phyloP scores from a whole-genome alignment of 2,329 filamentous ascomycete genomes.

The Ophiostoma piceae region DNA sequence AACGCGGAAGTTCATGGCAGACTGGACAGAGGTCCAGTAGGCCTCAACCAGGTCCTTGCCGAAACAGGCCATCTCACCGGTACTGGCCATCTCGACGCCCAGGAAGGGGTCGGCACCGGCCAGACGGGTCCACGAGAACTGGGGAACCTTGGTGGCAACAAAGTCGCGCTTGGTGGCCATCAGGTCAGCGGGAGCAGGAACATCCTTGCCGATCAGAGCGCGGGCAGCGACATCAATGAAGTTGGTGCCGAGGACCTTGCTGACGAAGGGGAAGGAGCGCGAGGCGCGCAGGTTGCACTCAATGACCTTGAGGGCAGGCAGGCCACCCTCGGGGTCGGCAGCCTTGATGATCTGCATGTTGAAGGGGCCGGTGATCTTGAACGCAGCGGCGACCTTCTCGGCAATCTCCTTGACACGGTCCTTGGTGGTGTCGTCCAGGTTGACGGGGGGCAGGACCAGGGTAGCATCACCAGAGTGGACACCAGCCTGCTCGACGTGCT shows the following conservation, averaged over 20 bases:
- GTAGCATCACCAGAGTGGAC: conserved; percentile 98
- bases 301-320: conserved; percentile 97
- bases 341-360: conserved; percentile 99
- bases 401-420: conserved; percentile 91
- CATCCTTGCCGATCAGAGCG: conserved; percentile 72
- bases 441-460: conserved; percentile 79
- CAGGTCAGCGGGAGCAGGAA: conserved; percentile 78
- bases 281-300: conserved; percentile 98
- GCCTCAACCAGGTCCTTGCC: conserved; percentile 93
- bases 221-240: conserved; percentile 94
- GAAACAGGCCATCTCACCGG: conserved; percentile 98
- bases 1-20: conserved; percentile 98
- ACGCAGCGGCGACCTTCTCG: conserved; percentile 91
- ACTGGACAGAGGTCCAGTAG: conserved; percentile 95
- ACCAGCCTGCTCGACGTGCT: conserved; percentile 95
- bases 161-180: conserved; percentile 90
- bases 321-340: conserved; percentile 91
- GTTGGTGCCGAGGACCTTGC: conserved; percentile 96
- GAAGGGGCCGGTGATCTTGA: conserved; percentile 87
- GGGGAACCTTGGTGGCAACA: conserved; percentile 92
- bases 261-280: conserved; percentile 94
- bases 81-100: conserved; percentile 94
- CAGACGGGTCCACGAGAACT: conserved; percentile 98
- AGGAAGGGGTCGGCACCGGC: conserved; percentile 96
- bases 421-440: conserved; percentile 71